Evolutionary conservation across 371 early-diverging fungal genomes (phyloP).

Genomic region (Apophysomyces variabilis): DNA sequence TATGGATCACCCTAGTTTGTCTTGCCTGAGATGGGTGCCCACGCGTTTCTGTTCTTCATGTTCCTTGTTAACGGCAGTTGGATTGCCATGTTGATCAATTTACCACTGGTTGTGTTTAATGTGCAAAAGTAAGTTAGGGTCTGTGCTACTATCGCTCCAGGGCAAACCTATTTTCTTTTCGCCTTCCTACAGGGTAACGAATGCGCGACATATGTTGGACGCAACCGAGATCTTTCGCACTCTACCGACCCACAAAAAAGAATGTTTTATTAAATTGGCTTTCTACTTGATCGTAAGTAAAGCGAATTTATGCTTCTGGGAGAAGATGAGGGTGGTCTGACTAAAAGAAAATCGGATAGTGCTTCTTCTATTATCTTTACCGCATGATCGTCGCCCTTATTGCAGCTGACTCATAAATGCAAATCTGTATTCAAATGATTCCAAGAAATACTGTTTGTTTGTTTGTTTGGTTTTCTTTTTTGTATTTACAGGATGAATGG

Average conservation of each 20-base stretch:
- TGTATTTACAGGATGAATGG: slow-evolving; percentile 8
- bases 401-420: slow-evolving; percentile 54
- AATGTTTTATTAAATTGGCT: slow-evolving; percentile 93
- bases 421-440: slow-evolving; percentile 17
- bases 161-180: slow-evolving; percentile 3
- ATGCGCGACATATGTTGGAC: slow-evolving; percentile 89
- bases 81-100: slow-evolving; percentile 84
- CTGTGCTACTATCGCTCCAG: not conserved
- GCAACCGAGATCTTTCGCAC: slow-evolving; percentile 98
- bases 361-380: slow-evolving; percentile 92
- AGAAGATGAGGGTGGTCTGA: not conserved
- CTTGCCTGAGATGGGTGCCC: slow-evolving; percentile 88
- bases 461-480: not conserved
- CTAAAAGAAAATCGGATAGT: slow-evolving; percentile 25
- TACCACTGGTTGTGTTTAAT: slow-evolving; percentile 87
- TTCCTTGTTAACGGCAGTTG: slow-evolving; percentile 88
- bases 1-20: slow-evolving; percentile 72
- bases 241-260: slow-evolving; percentile 86
- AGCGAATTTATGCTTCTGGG: not conserved
- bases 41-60: slow-evolving; percentile 79
- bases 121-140: slow-evolving; percentile 72
- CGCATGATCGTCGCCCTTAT: slow-evolving; percentile 75
- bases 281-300: slow-evolving; percentile 85
- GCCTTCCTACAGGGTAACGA: slow-evolving; percentile 62
- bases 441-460: slow-evolving; percentile 3